Base-by-base conservation (phyloP, 768 basidiomycete genomes). In the Myochromella boudieri region DNA sequence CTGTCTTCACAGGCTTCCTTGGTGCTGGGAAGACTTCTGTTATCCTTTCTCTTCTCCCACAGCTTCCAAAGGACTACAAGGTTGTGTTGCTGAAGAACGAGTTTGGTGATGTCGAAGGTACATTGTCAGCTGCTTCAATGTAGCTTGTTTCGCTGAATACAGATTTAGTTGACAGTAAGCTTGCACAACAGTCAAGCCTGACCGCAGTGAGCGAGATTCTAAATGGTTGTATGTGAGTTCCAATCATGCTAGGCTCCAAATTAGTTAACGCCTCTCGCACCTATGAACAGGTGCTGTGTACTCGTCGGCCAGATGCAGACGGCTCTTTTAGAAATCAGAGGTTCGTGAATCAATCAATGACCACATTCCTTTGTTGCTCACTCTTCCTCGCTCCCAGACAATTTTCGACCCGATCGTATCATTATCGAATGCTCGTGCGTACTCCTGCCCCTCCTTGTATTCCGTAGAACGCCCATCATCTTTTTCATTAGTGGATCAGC, bases 61-160 rank as follows among this genome's bases (percentile, higher is more conserved):
- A 84, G 55, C 73, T 97, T 6, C 90, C 92, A 2, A 79, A 81
- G 43, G 85, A 89, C 58, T 95, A 95, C 75, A 90, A 82, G 58
- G 87, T 89, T 25, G 92, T 94, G 5, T 69, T 97, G 29, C 76
- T 97, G 52, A 97, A 97, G 73, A 97, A 97, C 69, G 95, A 97
- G 64, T 97, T 92, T 59, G 95, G 95, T 14, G 93, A 97, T 70
- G 77, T 95, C 10, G 82, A 95, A 79, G 91, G 91, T 87, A 27
- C 22, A 65, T 42, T 41, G 34, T 20, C n/a, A n/a, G n/a, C n/a
- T n/a, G n/a, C n/a, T n/a, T n/a, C n/a, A n/a, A n/a, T n/a, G n/a
- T n/a, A n/a, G n/a, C n/a, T n/a, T n/a, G n/a, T n/a, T n/a, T n/a
- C n/a, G n/a, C n/a, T n/a, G n/a, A n/a, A n/a, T n/a, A n/a, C n/a